These are phyloP conservation scores for Cephalotrichum gorgonifer DNA, from an alignment of 2,329 filamentous ascomycete species.

Conservation along the genomic window DNA sequence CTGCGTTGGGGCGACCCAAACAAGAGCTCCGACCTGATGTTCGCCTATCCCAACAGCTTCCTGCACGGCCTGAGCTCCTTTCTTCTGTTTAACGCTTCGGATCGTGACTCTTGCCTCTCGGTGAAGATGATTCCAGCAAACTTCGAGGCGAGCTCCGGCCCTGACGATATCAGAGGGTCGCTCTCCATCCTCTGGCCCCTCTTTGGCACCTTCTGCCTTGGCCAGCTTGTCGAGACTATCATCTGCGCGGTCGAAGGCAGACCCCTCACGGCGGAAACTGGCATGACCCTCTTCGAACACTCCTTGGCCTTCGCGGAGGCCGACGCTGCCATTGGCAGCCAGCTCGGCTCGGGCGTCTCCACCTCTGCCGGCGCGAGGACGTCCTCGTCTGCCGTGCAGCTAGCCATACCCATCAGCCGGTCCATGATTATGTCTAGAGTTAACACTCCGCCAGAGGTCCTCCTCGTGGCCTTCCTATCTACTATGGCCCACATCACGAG, in stretches of 20 bases:
- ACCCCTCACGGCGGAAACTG: constrained; percentile 71
- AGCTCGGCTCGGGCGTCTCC: constrained; percentile 57
- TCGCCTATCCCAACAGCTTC: constrained; percentile 57
- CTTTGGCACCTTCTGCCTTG: constrained; percentile 59
- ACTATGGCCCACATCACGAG: constrained; percentile 81
- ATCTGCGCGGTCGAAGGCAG: constrained; percentile 81
- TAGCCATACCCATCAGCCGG: constrained; percentile 40
- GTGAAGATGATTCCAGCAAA: constrained; percentile 50
- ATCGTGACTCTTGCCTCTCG: constrained; percentile 64
- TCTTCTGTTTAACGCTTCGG: constrained; percentile 63
- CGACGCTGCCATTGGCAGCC: constrained; percentile 74
- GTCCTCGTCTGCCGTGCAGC: constrained; percentile 8
- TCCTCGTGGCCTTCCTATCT: constrained; percentile 80
- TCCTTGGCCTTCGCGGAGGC: constrained; percentile 93
- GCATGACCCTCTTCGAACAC: constrained; percentile 94
- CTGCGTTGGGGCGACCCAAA: constrained; percentile 59
- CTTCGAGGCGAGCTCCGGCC: constrained; percentile 35
- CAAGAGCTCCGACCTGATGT: constrained; percentile 58
- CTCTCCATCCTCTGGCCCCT: constrained; percentile 67
- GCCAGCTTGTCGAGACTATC: constrained; percentile 82
- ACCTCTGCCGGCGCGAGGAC: constrained; percentile 6
- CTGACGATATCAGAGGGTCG: constrained; percentile 62
- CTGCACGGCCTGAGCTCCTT: constrained; percentile 63
- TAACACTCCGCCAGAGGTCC: constrained; percentile 82
- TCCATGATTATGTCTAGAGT: constrained; percentile 66